Conservation (phyloP, 768 basidiomycete genomes). For the Mrakia hoshinonis region DNA sequence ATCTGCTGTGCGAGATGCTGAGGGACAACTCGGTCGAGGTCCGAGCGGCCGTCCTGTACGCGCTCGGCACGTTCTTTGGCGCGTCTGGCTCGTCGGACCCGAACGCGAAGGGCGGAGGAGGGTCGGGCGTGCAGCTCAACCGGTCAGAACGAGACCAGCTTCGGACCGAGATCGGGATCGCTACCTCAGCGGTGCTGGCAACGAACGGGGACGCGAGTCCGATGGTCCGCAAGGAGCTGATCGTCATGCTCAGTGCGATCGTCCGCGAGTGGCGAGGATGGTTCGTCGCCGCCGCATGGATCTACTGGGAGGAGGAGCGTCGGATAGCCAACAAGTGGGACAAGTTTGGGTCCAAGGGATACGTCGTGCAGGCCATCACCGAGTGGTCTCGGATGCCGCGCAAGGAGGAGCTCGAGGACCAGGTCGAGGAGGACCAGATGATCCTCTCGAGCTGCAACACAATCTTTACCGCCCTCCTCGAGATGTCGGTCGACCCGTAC, state of each 20-base stretch:
- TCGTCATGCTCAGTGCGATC: slow-evolving; percentile 81
- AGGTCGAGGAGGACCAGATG: slow-evolving; percentile 62
- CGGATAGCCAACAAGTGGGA: slow-evolving; percentile 20
- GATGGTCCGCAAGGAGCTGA: slow-evolving; percentile 87
- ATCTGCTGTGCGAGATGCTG: slow-evolving; percentile 31
- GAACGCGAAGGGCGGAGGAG: slow-evolving; percentile 65
- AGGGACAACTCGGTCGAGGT: slow-evolving; percentile 93
- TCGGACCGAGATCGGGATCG: slow-evolving; percentile 76
- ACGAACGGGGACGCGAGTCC: slow-evolving; percentile 92
- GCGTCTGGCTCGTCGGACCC: slow-evolving; percentile 68
- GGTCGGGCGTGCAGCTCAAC: slow-evolving; percentile 62
- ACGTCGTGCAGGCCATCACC: slow-evolving; percentile 59
- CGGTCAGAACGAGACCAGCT: slow-evolving; percentile 43
- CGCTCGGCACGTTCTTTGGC: slow-evolving; percentile 86
- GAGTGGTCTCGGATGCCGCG: slow-evolving; percentile 57
- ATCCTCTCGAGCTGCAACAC: slow-evolving; percentile 88
- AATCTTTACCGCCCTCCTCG: slow-evolving; percentile 76
- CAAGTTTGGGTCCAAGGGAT: slow-evolving; percentile 48
- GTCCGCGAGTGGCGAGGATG: slow-evolving; percentile 95
- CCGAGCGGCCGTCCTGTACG: slow-evolving; percentile 78
- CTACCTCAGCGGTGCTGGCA: slow-evolving; percentile 75
- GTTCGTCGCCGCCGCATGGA: slow-evolving; percentile 92
- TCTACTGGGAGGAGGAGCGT: slow-evolving; percentile 82
- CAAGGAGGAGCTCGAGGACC: slow-evolving; percentile 47
- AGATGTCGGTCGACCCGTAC: slow-evolving; percentile 86